Evolutionary conservation across 768 basidiomycete genomes (phyloP).

Genomic region (Rubroboletus satanas): DNA sequence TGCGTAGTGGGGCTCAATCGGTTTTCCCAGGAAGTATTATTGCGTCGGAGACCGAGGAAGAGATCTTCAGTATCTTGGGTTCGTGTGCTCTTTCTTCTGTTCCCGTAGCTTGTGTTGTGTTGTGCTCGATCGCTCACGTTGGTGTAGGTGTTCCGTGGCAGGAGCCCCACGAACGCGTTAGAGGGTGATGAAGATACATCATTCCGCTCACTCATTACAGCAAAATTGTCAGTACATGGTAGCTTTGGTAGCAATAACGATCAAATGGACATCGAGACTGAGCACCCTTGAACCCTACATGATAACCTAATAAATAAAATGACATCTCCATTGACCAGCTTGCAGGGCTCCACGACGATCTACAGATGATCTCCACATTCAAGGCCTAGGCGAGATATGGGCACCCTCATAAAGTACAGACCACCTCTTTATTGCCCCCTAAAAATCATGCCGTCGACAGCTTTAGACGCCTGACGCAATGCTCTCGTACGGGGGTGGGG

Average conservation of each 20-base stretch:
- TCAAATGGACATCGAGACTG: not conserved
- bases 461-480: slow-evolving; percentile 7
- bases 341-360: not conserved
- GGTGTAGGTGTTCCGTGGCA: slow-evolving; percentile 69
- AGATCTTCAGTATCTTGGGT: slow-evolving; percentile 77
- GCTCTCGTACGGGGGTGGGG: slow-evolving; percentile 58
- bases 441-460: not conserved
- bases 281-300: not conserved
- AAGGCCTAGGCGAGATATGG: too few species aligned
- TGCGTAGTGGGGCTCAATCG: not conserved
- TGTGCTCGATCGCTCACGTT: not conserved
- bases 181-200: slow-evolving; percentile 23
- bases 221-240: not conserved
- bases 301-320: not conserved
- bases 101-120: not conserved
- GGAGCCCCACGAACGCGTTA: slow-evolving; percentile 72
- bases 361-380: not conserved
- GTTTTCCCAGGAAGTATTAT: slow-evolving; percentile 52
- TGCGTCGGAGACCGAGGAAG: slow-evolving; percentile 81
- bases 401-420: not conserved
- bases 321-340: not conserved
- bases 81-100: slow-evolving; percentile 9
- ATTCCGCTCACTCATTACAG: not conserved
- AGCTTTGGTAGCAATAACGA: not conserved
- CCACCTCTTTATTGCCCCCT: not conserved